Evolutionary conservation across 768 basidiomycete genomes (phyloP), one percentile per base, ranked within the genome.

Genomic region (Kwoniella sp.): DNA sequence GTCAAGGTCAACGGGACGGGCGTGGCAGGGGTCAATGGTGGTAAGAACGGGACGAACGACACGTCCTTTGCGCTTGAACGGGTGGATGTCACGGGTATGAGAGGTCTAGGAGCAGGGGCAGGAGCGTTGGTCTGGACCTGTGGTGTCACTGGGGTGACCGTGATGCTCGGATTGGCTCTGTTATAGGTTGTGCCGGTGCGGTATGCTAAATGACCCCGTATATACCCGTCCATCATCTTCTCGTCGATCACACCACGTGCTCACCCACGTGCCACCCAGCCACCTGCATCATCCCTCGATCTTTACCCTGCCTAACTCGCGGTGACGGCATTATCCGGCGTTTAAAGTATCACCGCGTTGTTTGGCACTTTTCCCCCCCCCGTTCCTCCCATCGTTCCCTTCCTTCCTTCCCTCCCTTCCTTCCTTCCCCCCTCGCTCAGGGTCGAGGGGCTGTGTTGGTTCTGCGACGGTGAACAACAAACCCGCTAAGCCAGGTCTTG

Each of bases 321-420:
- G n/a, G n/a, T n/a, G n/a, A n/a, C 36, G 36, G 36, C 7, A 20
- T 37, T 37, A 37, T 37, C 14, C 43, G 43, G 43, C 10, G 28
- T 44, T 44, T 29, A 17, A 19, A 17, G 5, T 2, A 6, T 2
- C 26, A 28, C 39, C 50, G 50, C 42, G 50, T 52, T 52, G 43
- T 52, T 52, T 52, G 50, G 50, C 50, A 37, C 20, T 44, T 45
- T 52, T 28, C n/a, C n/a, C n/a, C n/a, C n/a, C n/a, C n/a, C n/a
- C n/a, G n/a, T n/a, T n/a, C n/a, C n/a, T n/a, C n/a, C n/a, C n/a
- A n/a, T n/a, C n/a, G n/a, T n/a, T n/a, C n/a, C n/a, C n/a, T n/a
- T n/a, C n/a, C n/a, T n/a, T n/a, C n/a, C n/a, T n/a, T n/a, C n/a
- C n/a, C n/a, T n/a, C n/a, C n/a, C n/a, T n/a, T n/a, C n/a, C n/a